phyloP scores from a whole-genome alignment of 2,329 filamentous ascomycete genomes.

The Colletotrichum lini region DNA sequence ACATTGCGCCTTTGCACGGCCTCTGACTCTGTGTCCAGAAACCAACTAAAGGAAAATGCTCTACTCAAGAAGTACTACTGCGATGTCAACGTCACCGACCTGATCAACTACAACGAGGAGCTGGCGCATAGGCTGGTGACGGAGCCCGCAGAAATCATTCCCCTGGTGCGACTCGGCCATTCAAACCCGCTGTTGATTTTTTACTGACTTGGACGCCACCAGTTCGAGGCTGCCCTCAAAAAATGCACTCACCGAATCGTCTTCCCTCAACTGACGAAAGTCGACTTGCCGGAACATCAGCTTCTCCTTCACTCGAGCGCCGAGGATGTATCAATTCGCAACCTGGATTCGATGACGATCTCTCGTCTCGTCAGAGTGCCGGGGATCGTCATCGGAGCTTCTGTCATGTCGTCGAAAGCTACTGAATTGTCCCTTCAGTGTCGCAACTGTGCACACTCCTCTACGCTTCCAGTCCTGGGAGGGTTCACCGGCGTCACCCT shows the following conservation, averaged over 20 bases:
- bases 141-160: conserved; percentile 93
- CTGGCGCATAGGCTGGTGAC: conserved; percentile 90
- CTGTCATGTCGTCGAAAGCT: conserved; percentile 96
- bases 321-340: conserved; percentile 91
- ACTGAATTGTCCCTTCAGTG: conserved; percentile 90
- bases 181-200: not conserved
- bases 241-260: conserved; percentile 95
- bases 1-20: not conserved
- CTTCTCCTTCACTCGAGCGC: conserved; percentile 94
- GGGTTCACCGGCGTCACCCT: conserved; percentile 91
- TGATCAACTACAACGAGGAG: conserved; percentile 97
- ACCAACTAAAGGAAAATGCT: conserved; percentile 95
- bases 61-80: conserved; percentile 95
- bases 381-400: conserved; percentile 97
- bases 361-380: conserved; percentile 96
- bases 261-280: conserved; percentile 79
- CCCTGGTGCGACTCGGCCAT: conserved; percentile 75
- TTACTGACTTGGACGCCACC: conserved; percentile 25
- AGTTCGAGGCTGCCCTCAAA: conserved; percentile 94
- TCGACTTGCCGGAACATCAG: conserved; percentile 89
- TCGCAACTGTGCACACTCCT: conserved; percentile 83
- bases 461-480: conserved; percentile 80
- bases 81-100: conserved; percentile 94
- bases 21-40: conserved; percentile 66
- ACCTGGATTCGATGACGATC: conserved; percentile 92